Percentiles rank a stretch among this genome's conserved stretches.
phyloP scores from a whole-genome alignment of 1,284 basidiomycete genomes.

The Cerioporus squamosus region DNA sequence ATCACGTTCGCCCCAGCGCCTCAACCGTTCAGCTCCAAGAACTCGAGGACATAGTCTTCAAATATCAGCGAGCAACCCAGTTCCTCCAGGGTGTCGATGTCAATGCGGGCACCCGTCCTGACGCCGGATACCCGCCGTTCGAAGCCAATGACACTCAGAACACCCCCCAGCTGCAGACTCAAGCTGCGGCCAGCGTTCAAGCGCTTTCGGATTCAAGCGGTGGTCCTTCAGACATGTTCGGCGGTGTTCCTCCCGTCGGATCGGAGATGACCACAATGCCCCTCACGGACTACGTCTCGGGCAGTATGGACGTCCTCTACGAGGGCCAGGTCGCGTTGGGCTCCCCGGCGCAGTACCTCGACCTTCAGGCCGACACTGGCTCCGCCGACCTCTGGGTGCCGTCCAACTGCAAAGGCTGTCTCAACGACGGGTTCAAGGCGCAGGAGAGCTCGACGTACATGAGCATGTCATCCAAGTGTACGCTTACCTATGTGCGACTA shows the following conservation, averaged over 20 bases:
- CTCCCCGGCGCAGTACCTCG: slow-evolving; percentile 47
- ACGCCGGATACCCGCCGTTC: slow-evolving; percentile 29
- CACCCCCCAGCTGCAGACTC: neutral
- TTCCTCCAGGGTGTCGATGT: slow-evolving; percentile 42
- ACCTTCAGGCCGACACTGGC: slow-evolving; percentile 63
- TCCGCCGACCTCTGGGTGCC: slow-evolving; percentile 64
- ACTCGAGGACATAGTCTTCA: slow-evolving; percentile 35
- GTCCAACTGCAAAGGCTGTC: slow-evolving; percentile 45
- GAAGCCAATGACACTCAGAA: slow-evolving; percentile 17
- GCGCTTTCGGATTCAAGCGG: slow-evolving; percentile 3
- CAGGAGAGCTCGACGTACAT: slow-evolving; percentile 46
- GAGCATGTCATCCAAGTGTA: slow-evolving; percentile 41
- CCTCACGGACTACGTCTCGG: slow-evolving; percentile 44
- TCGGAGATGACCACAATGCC: slow-evolving; percentile 25
- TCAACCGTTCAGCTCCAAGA: slow-evolving; percentile 32
- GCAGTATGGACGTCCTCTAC: slow-evolving; percentile 52
- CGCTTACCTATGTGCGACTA: slow-evolving; percentile 56
- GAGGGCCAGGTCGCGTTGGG: slow-evolving; percentile 53
- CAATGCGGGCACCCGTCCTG: slow-evolving; percentile 35
- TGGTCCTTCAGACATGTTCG: slow-evolving; percentile 16
- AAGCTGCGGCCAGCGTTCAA: neutral
- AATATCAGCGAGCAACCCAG: slow-evolving; percentile 42
- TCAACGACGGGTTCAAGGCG: slow-evolving; percentile 41
- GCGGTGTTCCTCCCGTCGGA: neutral
- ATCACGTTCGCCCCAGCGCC: neutral